Evolutionary conservation across 1,284 basidiomycete species (phyloP).

Genomic region (Ganoderma leucocontextum): DNA sequence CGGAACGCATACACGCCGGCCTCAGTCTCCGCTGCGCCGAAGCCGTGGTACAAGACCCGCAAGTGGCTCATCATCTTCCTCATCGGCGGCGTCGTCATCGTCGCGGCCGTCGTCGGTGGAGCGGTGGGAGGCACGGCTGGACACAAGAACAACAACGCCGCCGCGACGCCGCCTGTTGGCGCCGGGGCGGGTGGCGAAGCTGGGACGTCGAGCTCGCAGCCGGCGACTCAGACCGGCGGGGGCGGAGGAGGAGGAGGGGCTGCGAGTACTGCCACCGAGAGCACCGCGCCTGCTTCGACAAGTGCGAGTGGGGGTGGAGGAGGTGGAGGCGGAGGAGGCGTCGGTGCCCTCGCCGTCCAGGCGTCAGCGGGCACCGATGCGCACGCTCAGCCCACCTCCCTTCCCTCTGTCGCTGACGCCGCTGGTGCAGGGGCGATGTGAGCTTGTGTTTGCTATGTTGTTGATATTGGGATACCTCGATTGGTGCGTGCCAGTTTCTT

Average conservation of each 20-base stretch:
- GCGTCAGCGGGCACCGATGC: background rate
- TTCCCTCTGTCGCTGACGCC: background rate
- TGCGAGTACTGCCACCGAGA: no score
- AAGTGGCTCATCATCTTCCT: conserved; percentile 49
- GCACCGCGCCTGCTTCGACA: background rate
- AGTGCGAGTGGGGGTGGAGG: background rate
- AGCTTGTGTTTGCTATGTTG: background rate
- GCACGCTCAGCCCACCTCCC: background rate
- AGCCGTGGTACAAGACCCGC: conserved; percentile 46
- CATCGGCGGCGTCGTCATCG: conserved; percentile 49
- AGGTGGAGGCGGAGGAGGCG: background rate
- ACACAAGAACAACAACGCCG: conserved; percentile 6
- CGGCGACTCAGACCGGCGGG: background rate
- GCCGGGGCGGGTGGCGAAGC: background rate
- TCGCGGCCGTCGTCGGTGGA: conserved; percentile 67
- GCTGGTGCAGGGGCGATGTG: background rate
- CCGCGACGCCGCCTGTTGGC: background rate
- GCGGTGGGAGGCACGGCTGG: conserved; percentile 55
- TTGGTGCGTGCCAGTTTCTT: background rate
- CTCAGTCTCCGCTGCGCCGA: conserved; percentile 9
- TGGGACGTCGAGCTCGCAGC: background rate
- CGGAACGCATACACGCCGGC: conserved; percentile 25
- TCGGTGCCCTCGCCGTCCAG: background rate
- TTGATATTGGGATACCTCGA: conserved; percentile 1
- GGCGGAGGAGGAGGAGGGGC: background rate